These are phyloP conservation scores for Gypsophila paniculata DNA, from an alignment of 179 eudicot species.

Conservation along the genomic window DNA sequence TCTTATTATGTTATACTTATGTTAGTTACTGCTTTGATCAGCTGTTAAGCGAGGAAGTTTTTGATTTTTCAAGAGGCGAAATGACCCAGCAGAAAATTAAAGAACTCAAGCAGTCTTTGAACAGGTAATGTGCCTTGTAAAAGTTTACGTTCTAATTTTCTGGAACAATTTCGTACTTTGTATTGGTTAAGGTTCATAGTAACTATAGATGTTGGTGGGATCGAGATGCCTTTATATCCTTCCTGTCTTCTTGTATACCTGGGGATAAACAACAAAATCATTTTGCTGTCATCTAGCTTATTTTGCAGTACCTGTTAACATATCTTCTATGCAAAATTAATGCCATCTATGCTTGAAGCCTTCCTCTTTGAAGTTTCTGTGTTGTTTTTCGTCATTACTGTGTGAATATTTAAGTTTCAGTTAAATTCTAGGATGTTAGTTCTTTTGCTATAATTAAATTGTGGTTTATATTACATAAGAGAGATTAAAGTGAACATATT, in stretches of 20 bases:
- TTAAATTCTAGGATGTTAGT: background rate
- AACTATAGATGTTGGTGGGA: background rate
- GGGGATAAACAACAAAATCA: background rate
- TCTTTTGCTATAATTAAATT: background rate
- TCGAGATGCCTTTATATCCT: background rate
- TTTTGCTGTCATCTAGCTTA: background rate
- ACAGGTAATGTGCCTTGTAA: slow-evolving; percentile 47
- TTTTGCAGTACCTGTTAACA: background rate
- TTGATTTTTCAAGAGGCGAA: slow-evolving; percentile 99
- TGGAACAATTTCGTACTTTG: background rate
- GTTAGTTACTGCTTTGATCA: slow-evolving; percentile 20
- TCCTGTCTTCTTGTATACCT: background rate
- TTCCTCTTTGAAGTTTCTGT: too few species aligned
- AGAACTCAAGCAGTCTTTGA: slow-evolving; percentile 90
- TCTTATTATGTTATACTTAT: background rate
- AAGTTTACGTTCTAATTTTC: background rate
- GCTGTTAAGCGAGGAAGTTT: slow-evolving; percentile 97
- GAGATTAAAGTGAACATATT: background rate
- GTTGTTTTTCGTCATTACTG: too few species aligned
- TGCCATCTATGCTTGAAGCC: background rate
- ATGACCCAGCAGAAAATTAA: slow-evolving; percentile 98
- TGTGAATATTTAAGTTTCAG: too few species aligned
- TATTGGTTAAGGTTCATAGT: background rate
- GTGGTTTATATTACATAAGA: too few species aligned
- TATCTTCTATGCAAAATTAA: too few species aligned